These are phyloP conservation scores for Trypanosoma boissoni DNA, from an alignment of 208 protist genomes.

Conservation along the genomic window DNA sequence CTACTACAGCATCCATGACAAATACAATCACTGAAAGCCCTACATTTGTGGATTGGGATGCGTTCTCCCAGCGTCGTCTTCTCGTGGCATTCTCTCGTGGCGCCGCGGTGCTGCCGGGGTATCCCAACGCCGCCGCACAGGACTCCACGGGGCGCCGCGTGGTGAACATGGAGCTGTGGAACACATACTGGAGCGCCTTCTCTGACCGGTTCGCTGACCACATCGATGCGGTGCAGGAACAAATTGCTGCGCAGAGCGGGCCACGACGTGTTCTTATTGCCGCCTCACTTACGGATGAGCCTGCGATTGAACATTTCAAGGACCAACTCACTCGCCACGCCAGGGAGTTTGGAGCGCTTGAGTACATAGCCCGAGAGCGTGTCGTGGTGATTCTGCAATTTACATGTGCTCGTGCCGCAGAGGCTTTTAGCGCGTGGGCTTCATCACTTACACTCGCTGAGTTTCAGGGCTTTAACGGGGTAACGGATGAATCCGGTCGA, in stretches of 20 bases:
- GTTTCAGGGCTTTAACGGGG: neutral
- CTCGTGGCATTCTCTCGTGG: constrained; percentile 15
- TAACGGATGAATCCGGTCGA: neutral
- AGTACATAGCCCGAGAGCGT: constrained; percentile 30
- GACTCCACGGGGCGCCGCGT: neutral
- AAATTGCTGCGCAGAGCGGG: neutral
- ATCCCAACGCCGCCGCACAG: neutral
- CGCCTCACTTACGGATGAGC: constrained; percentile 11
- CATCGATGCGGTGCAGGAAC: constrained; percentile 25
- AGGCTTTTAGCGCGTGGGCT: constrained; percentile 36
- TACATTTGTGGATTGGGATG: neutral
- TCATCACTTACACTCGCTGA: constrained; percentile 18
- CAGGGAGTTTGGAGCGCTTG: constrained; percentile 54
- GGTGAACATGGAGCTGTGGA: constrained; percentile 52
- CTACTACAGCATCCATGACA: constrained; percentile 5
- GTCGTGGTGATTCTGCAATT: constrained; percentile 59
- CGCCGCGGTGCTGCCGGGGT: constrained; percentile 8
- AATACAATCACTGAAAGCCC: neutral
- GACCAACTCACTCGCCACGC: constrained; percentile 23
- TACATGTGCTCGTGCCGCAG: constrained; percentile 42
- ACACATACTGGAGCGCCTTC: constrained; percentile 55
- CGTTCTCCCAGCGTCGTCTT: constrained; percentile 15
- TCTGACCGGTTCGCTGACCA: constrained; percentile 24
- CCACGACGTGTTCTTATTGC: constrained; percentile 15
- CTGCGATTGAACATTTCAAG: constrained; percentile 19